Evolutionary conservation across 164 flowering plant species (phyloP).

Genomic region (Euptelea pleiosperma): DNA sequence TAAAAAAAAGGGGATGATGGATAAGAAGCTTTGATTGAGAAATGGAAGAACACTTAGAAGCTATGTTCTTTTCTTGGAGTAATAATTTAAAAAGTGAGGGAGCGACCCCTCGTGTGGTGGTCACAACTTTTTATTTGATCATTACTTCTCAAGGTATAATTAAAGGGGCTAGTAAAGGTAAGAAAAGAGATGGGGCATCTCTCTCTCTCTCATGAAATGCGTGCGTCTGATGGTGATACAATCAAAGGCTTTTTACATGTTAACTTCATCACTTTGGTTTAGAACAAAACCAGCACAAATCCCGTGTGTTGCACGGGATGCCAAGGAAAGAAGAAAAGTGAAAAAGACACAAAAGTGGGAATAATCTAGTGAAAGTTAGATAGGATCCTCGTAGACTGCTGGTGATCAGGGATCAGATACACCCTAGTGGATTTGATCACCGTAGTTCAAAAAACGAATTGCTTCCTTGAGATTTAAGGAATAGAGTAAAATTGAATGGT

Average conservation of each 20-base stretch:
- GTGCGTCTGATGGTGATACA: constrained; percentile 32
- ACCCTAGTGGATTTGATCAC: too few species aligned
- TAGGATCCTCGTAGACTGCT: too few species aligned
- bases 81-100: too few species aligned
- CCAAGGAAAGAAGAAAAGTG: background rate
- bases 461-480: too few species aligned
- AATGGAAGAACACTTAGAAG: constrained; percentile 1
- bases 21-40: too few species aligned
- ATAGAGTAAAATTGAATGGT: too few species aligned
- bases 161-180: constrained; percentile 1
- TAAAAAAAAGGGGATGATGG: too few species aligned
- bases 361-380: too few species aligned
- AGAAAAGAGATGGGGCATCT: constrained; percentile 9
- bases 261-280: too few species aligned
- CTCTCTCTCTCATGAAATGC: constrained; percentile 15
- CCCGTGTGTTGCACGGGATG: constrained; percentile 32
- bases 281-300: constrained; percentile 3
- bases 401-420: too few species aligned
- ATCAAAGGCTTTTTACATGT: constrained; percentile 20
- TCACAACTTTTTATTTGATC: constrained; percentile 22
- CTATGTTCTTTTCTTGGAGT: background rate
- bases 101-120: constrained; percentile 26
- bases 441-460: too few species aligned
- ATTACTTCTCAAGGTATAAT: constrained; percentile 7
- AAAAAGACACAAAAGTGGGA: background rate